Evolutionary conservation across 1,284 basidiomycete genomes (phyloP).

Genomic region (Cronartium ribicola): DNA sequence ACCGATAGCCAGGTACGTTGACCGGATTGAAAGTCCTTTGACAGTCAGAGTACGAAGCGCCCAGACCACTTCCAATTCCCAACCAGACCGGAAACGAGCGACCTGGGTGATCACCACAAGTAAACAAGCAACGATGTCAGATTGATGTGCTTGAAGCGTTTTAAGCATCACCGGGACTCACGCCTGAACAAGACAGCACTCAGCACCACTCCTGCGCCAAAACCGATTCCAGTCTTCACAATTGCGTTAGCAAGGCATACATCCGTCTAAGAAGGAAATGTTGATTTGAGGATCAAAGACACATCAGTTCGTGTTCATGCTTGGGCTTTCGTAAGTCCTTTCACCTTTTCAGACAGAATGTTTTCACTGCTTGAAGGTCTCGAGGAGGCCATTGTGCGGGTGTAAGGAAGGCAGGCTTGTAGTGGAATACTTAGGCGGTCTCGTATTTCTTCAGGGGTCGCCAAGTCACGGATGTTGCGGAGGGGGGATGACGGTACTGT

Average conservation of each 20-base stretch:
- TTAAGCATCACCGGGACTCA: neutral
- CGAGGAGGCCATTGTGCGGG: constrained; percentile 21
- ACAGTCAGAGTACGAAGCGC: constrained; percentile 52
- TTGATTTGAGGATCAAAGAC: neutral
- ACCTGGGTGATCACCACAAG: constrained; percentile 44
- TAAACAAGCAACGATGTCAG: neutral
- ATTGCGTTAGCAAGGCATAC: constrained; percentile 52
- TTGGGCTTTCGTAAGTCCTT: neutral
- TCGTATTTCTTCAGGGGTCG: no score
- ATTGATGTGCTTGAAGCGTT: no score
- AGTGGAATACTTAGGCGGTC: no score
- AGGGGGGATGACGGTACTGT: no score
- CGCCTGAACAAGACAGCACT: constrained; percentile 50
- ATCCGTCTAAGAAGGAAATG: constrained; percentile 46
- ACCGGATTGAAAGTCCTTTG: constrained; percentile 52
- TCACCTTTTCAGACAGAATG: constrained; percentile 37
- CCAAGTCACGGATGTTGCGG: no score
- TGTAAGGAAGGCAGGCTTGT: no score
- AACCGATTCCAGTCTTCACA: constrained; percentile 52
- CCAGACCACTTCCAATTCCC: constrained; percentile 51
- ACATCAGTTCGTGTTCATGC: neutral
- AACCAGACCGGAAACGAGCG: constrained; percentile 52
- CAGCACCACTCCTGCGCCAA: constrained; percentile 51
- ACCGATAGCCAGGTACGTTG: constrained; percentile 50
- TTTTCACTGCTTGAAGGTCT: constrained; percentile 31